Evolutionary conservation across 2,329 filamentous ascomycete genomes (phyloP).

Genomic region (Neofusicoccum sp.): DNA sequence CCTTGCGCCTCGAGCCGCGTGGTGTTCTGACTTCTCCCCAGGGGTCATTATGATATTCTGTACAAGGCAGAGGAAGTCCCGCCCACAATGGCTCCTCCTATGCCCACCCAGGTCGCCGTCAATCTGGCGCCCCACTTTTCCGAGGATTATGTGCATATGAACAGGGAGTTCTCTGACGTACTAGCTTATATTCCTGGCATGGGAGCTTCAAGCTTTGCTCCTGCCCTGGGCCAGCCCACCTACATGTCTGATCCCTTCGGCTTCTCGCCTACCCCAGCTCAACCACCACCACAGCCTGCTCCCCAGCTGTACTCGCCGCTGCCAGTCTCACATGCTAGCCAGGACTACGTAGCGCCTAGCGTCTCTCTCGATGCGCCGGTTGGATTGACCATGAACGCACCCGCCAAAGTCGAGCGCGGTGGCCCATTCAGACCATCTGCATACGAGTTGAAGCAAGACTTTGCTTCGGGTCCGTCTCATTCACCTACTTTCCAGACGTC

Average conservation of each 20-base stretch:
- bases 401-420: constrained; percentile 32
- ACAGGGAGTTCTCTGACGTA: constrained; percentile 33
- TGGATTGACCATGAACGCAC: constrained; percentile 8
- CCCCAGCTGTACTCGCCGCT: constrained; percentile 31
- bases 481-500: constrained; percentile 46
- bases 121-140: constrained; percentile 19
- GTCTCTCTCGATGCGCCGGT: constrained; percentile 11
- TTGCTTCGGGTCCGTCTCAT: constrained; percentile 38
- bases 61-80: constrained; percentile 65
- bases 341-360: constrained; percentile 33
- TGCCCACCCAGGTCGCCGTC: constrained; percentile 33
- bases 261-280: constrained; percentile 32
- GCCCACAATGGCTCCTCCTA: constrained; percentile 27
- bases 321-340: constrained; percentile 29
- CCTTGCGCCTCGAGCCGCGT: neutral
- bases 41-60: constrained; percentile 90
- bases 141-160: constrained; percentile 40
- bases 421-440: constrained; percentile 47
- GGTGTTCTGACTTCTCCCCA: constrained; percentile 33
- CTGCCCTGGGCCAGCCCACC: constrained; percentile 28
- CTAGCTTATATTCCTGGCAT: constrained; percentile 47
- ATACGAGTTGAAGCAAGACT: constrained; percentile 45
- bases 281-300: constrained; percentile 31
- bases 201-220: constrained; percentile 40
- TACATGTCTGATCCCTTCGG: constrained; percentile 27